These are phyloP conservation scores for Blastocystis sp. DNA, from an alignment of 352 stramenopile genomes.

Conservation along the genomic window DNA sequence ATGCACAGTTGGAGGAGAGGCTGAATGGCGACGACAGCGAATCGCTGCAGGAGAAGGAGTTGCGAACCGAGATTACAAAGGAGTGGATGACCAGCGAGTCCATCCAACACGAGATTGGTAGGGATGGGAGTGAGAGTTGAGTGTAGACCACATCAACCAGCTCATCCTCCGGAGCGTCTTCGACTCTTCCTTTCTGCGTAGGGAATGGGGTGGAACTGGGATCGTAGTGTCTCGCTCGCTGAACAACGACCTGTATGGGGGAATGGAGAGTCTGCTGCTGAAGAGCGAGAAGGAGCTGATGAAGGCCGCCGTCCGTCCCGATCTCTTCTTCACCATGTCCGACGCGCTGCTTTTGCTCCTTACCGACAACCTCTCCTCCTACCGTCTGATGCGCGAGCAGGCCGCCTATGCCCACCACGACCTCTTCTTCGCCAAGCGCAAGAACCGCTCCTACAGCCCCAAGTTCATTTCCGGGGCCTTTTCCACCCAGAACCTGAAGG, in stretches of 20 bases:
- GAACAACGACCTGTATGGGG: conserved; percentile 32
- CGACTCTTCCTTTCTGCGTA: conserved; percentile 14
- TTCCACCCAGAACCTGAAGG: conserved; percentile 18
- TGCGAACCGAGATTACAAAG: background rate
- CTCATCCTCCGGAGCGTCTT: conserved; percentile 22
- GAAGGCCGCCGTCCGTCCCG: background rate
- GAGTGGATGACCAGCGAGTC: conserved; percentile 8
- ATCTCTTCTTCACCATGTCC: conserved; percentile 14
- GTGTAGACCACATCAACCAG: conserved; percentile 51
- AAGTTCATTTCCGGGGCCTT: conserved; percentile 57
- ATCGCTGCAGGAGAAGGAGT: background rate
- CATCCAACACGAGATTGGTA: conserved; percentile 39
- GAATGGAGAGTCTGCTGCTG: background rate
- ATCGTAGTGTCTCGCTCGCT: conserved; percentile 33
- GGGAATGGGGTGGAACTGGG: background rate
- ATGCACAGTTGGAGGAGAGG: background rate
- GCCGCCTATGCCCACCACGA: conserved; percentile 54
- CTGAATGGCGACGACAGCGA: background rate
- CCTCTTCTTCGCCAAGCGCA: conserved; percentile 43
- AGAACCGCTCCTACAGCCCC: conserved; percentile 44
- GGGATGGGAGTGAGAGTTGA: background rate
- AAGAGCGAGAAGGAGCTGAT: conserved; percentile 23
- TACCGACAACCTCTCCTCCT: conserved; percentile 1
- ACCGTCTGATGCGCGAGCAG: conserved; percentile 54
- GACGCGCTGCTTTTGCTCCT: conserved; percentile 3